Evolutionary conservation across 2,329 filamentous ascomycete species (phyloP).

Genomic region (Epichloe sp.): DNA sequence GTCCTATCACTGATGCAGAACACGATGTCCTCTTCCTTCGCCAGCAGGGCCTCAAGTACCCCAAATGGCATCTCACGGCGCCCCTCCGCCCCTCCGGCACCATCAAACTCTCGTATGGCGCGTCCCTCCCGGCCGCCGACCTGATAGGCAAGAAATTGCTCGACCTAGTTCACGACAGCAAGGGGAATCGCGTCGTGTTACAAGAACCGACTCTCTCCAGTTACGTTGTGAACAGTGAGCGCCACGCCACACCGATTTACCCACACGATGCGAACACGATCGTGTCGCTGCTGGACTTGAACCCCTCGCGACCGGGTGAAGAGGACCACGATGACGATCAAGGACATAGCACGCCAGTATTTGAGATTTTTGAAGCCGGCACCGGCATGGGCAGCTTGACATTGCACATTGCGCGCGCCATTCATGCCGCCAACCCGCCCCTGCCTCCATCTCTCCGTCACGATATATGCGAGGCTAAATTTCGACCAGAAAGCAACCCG

Average conservation of each 20-base stretch:
- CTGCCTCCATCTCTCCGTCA: constrained; percentile 29
- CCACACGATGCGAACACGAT: constrained; percentile 64
- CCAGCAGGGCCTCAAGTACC: constrained; percentile 21
- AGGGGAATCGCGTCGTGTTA: constrained; percentile 37
- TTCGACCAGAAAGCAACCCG: constrained; percentile 7
- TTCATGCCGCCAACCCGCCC: constrained; percentile 57
- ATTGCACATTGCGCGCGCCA: constrained; percentile 58
- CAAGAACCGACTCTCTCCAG: constrained; percentile 57
- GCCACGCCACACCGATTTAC: constrained; percentile 66
- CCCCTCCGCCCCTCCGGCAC: constrained; percentile 18
- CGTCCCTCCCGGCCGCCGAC: constrained; percentile 34
- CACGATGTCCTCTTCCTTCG: constrained; percentile 28
- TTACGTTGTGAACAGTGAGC: constrained; percentile 54
- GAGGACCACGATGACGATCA: constrained; percentile 15
- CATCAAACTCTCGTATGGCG: constrained; percentile 30
- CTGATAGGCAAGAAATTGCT: constrained; percentile 52
- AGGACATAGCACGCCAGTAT: constrained; percentile 25
- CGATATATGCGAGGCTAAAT: constrained; percentile 14
- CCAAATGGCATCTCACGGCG: constrained; percentile 26
- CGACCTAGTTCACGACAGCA: constrained; percentile 43
- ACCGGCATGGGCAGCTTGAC: constrained; percentile 76
- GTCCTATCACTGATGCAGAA: constrained; percentile 14
- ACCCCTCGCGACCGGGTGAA: constrained; percentile 34
- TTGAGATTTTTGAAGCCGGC: constrained; percentile 73
- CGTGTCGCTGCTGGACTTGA: constrained; percentile 62